These are phyloP conservation scores for Pachyrhizus erosus DNA, from an alignment of 306 rosid genomes.

Conservation along the genomic window DNA sequence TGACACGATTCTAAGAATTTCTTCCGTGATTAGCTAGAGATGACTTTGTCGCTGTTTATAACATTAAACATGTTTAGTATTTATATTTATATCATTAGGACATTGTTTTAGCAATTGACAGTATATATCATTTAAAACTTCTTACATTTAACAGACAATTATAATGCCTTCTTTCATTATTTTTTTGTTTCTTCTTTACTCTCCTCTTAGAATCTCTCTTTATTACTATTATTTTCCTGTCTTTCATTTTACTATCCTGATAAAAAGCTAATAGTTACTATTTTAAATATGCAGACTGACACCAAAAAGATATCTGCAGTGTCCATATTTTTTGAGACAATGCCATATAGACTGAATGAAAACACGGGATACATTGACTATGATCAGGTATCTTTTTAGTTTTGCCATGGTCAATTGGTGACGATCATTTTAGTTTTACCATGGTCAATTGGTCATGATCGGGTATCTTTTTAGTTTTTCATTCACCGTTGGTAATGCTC, in stretches of 20 bases:
- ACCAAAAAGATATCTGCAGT: too few relatives aligned
- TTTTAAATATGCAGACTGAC: not conserved
- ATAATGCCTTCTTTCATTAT: slow-evolving; percentile 1
- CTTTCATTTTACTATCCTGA: not conserved
- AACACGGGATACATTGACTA: too few relatives aligned
- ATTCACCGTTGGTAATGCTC: not conserved
- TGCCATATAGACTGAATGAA: too few relatives aligned
- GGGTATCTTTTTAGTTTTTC: too few relatives aligned
- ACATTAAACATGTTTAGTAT: not conserved
- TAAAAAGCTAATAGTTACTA: not conserved
- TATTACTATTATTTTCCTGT: not conserved
- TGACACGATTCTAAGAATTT: not conserved
- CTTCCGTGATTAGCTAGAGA: not conserved
- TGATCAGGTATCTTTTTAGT: too few relatives aligned
- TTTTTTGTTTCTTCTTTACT: not conserved
- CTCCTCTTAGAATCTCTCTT: not conserved
- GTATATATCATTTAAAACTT: not conserved
- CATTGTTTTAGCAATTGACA: not conserved
- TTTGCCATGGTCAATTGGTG: not conserved
- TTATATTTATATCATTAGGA: not conserved
- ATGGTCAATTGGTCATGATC: not conserved
- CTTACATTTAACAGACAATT: not conserved
- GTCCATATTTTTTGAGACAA: too few relatives aligned
- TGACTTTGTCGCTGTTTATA: not conserved
- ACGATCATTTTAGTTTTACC: not conserved